Evolutionary conservation across 148 eudicot species (phyloP), one percentile per base, ranked within the genome.

Genomic region (Silene uniflora): DNA sequence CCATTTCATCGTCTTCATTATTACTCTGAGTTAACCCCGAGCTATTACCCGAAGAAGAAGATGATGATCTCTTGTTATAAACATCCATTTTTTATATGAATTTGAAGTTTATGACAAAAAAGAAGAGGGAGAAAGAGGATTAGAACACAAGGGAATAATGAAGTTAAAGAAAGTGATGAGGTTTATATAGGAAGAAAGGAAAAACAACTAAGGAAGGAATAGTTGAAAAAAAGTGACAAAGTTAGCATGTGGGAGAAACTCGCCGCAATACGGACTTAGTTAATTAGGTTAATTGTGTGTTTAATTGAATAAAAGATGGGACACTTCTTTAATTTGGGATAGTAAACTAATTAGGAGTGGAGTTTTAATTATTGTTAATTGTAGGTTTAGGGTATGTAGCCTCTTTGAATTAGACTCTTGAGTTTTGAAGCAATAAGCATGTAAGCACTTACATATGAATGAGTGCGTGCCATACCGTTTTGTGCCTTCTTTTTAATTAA

Each of bases 211-310:
- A 47, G 25, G 10, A 14, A 18, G 56, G 71, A 49, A 47, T 46
- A 24, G 73, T 54, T 82, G 81, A 78, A 84, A 83, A 39, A 87
- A 80, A 35, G 76, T 39, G 80, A 75, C 44, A 78, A 79, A 83
- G 79, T 79, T 69, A 71, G 79, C 87, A 82, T 87, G 84, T 89
- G 89, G 73, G 79, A 78, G 85, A 83, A 75, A 77, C 78, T 75
- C 72, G 95, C 97, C 95, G 97, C 90, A 92, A 92, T 83, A 25
- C 74, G 70, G 66, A 81, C 73, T 75, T 67, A 60, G 55, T 79
- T 73, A 19, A 74, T 35, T 78, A 39, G 22, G 61, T 13, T 69
- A 35, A 13, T 56, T 32, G 18, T 32, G 18, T 23, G n/a, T 21
- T 69, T 47, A 25, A 29, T 49, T 66, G 10, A 10, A 22, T 2